A percentile compares a stretch with the other conserved stretches of the same genome.
These are phyloP conservation scores for Thecaphora frezii DNA, from an alignment of 1,284 basidiomycete genomes.

Conservation along the genomic window DNA sequence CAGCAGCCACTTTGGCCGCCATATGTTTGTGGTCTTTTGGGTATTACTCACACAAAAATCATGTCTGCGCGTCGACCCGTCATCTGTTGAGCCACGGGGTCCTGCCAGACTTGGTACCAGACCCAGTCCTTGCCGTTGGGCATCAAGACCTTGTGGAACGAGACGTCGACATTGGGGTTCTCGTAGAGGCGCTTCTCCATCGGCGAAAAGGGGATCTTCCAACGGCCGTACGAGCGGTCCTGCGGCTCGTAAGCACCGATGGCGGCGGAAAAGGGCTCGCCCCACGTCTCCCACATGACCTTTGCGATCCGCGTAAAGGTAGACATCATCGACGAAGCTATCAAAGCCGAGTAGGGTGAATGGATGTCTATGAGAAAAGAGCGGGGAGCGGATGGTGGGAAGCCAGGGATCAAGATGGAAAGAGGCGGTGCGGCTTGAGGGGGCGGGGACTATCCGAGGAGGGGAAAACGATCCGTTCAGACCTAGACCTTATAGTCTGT, in stretches of 20 bases:
- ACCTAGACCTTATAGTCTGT: too few relatives aligned
- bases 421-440: too few relatives aligned
- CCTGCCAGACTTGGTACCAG: conserved; percentile 57
- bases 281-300: conserved; percentile 46
- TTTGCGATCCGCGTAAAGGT: conserved; percentile 8
- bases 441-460: too few relatives aligned
- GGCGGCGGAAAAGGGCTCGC: conserved; percentile 30
- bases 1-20: too few relatives aligned
- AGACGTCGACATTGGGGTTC: conserved; percentile 46
- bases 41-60: conserved; percentile 39
- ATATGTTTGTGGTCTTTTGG: too few relatives aligned
- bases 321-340: not conserved
- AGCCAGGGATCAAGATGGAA: too few relatives aligned
- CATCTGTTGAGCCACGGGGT: conserved; percentile 28
- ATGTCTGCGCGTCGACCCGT: conserved; percentile 50
- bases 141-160: conserved; percentile 47
- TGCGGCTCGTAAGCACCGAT: conserved; percentile 34
- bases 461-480: too few relatives aligned
- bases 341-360: too few relatives aligned
- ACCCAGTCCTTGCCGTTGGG: conserved; percentile 52
- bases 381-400: too few relatives aligned
- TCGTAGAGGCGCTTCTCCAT: conserved; percentile 55
- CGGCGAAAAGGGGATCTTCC: conserved; percentile 44
- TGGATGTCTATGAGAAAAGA: too few relatives aligned
- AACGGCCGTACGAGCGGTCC: conserved; percentile 48